Evolutionary conservation across 768 basidiomycete genomes (phyloP).

Genomic region (Punctularia strigosozonata): DNA sequence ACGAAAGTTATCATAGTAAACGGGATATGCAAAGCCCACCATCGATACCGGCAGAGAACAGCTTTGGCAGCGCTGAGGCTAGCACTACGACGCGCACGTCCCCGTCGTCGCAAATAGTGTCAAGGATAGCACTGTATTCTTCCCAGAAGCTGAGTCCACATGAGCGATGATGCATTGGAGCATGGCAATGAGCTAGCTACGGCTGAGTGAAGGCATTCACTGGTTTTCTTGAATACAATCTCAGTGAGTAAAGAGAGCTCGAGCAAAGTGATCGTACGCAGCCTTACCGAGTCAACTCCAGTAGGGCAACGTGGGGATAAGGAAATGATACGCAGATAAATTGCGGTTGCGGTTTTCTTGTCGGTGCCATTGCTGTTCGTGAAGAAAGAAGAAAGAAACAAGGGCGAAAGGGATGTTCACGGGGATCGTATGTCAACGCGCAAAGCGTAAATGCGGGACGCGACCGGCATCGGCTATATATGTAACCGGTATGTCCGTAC

Average conservation of each 20-base stretch:
- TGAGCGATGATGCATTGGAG: neutral
- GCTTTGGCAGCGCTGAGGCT: conserved; percentile 54
- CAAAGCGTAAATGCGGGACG: too few relatives aligned
- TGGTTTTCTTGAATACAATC: conserved; percentile 29
- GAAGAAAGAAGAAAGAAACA: too few relatives aligned
- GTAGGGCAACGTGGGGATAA: conserved; percentile 24
- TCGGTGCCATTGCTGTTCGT: too few relatives aligned
- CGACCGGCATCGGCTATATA: too few relatives aligned
- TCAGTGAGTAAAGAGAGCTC: neutral
- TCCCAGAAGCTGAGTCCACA: conserved; percentile 48
- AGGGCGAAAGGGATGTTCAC: too few relatives aligned
- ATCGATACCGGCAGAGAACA: conserved; percentile 81
- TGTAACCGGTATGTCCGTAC: too few relatives aligned
- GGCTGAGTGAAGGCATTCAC: conserved; percentile 56
- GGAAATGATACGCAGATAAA: conserved; percentile 24
- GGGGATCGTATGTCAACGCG: too few relatives aligned
- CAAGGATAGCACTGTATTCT: conserved; percentile 54
- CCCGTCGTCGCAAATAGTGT: conserved; percentile 34
- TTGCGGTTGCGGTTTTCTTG: too few relatives aligned
- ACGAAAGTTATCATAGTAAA: neutral
- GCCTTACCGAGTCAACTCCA: conserved; percentile 25
- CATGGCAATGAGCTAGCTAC: conserved; percentile 15
- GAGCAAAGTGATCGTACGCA: neutral
- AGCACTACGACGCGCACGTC: conserved; percentile 66
- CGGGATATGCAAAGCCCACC: conserved; percentile 25